Conservation (phyloP, 257 asterid species). For the Solanum gracilifrons region DNA sequence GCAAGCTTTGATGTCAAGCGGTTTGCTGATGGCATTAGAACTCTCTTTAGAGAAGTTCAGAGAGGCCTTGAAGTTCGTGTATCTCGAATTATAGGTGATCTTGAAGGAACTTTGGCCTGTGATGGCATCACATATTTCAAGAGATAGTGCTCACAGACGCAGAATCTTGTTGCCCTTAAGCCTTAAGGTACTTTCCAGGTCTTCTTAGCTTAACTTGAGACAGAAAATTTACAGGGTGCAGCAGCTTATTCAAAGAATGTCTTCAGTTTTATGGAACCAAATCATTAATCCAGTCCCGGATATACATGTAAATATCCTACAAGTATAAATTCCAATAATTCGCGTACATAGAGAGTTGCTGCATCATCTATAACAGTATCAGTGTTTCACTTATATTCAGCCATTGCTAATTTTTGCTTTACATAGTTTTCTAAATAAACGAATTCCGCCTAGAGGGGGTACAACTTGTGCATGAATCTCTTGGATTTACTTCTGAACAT, state of each 20-base stretch:
- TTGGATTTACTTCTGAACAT: neutral
- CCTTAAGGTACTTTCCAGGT: neutral
- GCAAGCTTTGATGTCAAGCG: slow-evolving; percentile 61
- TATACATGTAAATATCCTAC: neutral
- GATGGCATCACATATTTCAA: slow-evolving; percentile 63
- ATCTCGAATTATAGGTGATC: slow-evolving; percentile 81
- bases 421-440: neutral
- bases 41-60: slow-evolving; percentile 70
- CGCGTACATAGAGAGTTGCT: neutral
- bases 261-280: neutral
- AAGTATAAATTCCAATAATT: neutral
- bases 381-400: neutral
- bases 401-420: neutral
- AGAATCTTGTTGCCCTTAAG: neutral
- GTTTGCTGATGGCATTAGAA: slow-evolving; percentile 55
- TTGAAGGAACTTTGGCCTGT: slow-evolving; percentile 73
- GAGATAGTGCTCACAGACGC: slow-evolving; percentile 12
- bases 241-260: neutral
- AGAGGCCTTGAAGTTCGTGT: slow-evolving; percentile 81
- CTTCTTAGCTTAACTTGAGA: neutral
- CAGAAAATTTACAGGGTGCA: neutral
- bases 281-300: neutral
- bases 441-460: neutral
- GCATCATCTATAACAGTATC: neutral
- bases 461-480: neutral